A percentile compares a stretch with the other conserved stretches of the same genome.
These are phyloP conservation scores for Fomitiporia mediterranea DNA, from an alignment of 1,284 basidiomycete genomes.

Conservation along the genomic window DNA sequence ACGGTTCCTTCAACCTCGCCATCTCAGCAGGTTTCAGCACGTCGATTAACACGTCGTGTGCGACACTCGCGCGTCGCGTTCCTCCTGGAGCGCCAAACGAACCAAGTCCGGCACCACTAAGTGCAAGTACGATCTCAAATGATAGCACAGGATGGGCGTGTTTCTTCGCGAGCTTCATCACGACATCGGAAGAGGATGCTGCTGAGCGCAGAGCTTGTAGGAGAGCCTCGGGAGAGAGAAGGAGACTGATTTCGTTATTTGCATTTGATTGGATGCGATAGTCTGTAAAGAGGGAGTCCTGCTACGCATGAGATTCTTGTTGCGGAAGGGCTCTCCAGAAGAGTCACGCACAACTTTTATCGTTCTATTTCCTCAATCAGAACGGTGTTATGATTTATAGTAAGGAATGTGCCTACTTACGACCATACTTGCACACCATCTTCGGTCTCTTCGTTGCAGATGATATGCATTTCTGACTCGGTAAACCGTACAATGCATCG, in stretches of 20 bases:
- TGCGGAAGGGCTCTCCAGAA: background rate
- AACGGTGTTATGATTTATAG: background rate
- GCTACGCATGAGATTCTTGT: background rate
- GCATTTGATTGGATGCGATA: constrained; percentile 88
- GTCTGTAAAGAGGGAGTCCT: constrained; percentile 69
- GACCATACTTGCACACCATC: constrained; percentile 92
- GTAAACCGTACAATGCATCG: constrained; percentile 79
- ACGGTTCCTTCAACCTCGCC: constrained; percentile 69
- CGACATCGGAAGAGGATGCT: constrained; percentile 55
- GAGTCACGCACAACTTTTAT: constrained; percentile 34
- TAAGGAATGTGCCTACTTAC: constrained; percentile 43
- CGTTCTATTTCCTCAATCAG: constrained; percentile 25
- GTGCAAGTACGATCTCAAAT: constrained; percentile 64
- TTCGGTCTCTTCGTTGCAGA: constrained; percentile 77
- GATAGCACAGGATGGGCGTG: constrained; percentile 67
- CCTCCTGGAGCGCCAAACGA: constrained; percentile 2
- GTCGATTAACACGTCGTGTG: constrained; percentile 73
- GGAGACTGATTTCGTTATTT: constrained; percentile 77
- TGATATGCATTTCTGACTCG: constrained; percentile 73
- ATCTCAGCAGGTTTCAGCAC: constrained; percentile 74
- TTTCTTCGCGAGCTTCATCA: constrained; percentile 83
- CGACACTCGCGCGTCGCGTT: constrained; percentile 43
- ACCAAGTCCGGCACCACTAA: constrained; percentile 44
- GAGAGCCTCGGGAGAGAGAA: constrained; percentile 69
- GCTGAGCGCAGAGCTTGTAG: constrained; percentile 71